phyloP scores from a whole-genome alignment of 2,329 filamentous ascomycete species.

The Dactylellina parvicollis region DNA sequence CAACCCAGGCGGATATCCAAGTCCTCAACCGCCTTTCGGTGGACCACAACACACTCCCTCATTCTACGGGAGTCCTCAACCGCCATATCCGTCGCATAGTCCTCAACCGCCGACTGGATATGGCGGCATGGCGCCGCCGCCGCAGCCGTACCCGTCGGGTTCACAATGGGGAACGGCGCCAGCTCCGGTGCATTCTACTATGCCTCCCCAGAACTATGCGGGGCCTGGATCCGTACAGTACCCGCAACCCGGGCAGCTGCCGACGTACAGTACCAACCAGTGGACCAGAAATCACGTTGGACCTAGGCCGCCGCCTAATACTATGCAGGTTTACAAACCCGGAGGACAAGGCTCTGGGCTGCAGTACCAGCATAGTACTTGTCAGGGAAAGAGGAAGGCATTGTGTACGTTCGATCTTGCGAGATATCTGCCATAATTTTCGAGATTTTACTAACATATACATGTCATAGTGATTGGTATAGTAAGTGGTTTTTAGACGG shows the following conservation, averaged over 20 bases:
- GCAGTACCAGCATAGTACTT: conserved; percentile 51
- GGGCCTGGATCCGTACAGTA: conserved; percentile 8
- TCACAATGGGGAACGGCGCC: conserved; percentile 35
- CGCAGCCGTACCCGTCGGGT: conserved; percentile 22
- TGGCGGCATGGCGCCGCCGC: conserved; percentile 16
- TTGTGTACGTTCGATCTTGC: conserved; percentile 24
- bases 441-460: conserved; percentile 4
- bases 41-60: conserved; percentile 28
- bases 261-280: conserved; percentile 46
- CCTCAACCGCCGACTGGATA: conserved; percentile 39
- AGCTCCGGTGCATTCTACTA: conserved; percentile 34
- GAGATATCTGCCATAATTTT: background rate
- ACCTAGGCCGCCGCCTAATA: conserved; percentile 46
- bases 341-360: conserved; percentile 21
- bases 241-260: conserved; percentile 43
- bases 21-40: conserved; percentile 41
- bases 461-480: conserved; percentile 47
- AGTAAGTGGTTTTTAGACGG: conserved; percentile 34
- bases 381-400: conserved; percentile 53
- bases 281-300: conserved; percentile 49
- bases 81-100: conserved; percentile 40
- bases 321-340: conserved; percentile 47
- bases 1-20: conserved; percentile 36
- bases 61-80: conserved; percentile 42
- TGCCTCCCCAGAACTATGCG: conserved; percentile 25